Conservation (phyloP, 495 filamentous ascomycete genomes). For the Venustampulla echinocandica region DNA sequence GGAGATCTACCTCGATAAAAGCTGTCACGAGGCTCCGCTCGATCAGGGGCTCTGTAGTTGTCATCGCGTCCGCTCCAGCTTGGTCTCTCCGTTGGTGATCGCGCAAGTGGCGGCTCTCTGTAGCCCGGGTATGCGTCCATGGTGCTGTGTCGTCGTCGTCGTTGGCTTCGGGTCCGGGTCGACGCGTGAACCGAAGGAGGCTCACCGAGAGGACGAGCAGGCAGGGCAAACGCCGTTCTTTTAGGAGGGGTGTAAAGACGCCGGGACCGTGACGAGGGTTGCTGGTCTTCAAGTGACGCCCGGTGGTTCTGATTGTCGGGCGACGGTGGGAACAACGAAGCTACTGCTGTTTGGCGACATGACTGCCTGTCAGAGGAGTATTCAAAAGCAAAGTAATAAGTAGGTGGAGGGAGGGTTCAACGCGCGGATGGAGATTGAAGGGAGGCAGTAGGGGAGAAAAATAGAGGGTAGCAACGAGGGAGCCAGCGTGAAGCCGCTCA, state of each 20-base stretch:
- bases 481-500: too few species aligned
- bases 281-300: slow-evolving; percentile 20
- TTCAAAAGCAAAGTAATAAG: slow-evolving; percentile 25
- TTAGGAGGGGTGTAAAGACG: slow-evolving; percentile 6
- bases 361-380: slow-evolving; percentile 29
- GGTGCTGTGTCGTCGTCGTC: not conserved
- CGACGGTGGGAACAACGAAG: slow-evolving; percentile 10
- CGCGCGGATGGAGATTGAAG: slow-evolving; percentile 18
- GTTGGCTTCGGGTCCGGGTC: not conserved
- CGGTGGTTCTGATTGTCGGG: slow-evolving; percentile 22
- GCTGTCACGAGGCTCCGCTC: slow-evolving; percentile 34
- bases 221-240: slow-evolving; percentile 6
- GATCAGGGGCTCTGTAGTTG: slow-evolving; percentile 31
- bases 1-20: slow-evolving; percentile 50
- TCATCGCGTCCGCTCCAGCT: slow-evolving; percentile 43
- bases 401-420: slow-evolving; percentile 21
- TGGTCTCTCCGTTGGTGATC: slow-evolving; percentile 40
- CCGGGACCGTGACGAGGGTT: slow-evolving; percentile 7
- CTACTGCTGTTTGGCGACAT: slow-evolving; percentile 26
- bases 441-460: slow-evolving; percentile 19
- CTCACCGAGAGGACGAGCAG: not conserved
- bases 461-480: slow-evolving; percentile 19
- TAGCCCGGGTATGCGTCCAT: slow-evolving; percentile 22
- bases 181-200: too few species aligned
- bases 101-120: slow-evolving; percentile 27